These are phyloP conservation scores for Maudiozyma serrabonitensis DNA, from an alignment of 805 yeast species.

Conservation along the genomic window DNA sequence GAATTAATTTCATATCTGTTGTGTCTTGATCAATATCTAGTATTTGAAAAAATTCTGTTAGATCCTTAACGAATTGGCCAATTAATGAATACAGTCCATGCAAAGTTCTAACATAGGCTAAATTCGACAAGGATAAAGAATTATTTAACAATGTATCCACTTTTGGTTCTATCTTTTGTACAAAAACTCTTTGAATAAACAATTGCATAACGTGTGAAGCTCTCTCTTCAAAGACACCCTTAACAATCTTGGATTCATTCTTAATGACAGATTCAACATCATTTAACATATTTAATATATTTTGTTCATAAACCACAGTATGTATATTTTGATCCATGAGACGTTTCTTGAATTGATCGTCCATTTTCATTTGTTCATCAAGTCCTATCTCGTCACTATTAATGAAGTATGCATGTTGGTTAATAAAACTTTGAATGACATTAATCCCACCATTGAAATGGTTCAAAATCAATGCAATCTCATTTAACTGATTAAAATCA, in stretches of 20 bases:
- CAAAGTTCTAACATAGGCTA: conserved; percentile 69
- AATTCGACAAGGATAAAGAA: conserved; percentile 51
- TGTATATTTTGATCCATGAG: conserved; percentile 51
- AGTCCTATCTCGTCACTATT: conserved; percentile 26
- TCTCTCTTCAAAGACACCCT: conserved; percentile 64
- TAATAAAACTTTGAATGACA: conserved; percentile 73
- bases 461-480: conserved; percentile 60
- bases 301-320: conserved; percentile 40
- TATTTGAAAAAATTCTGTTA: conserved; percentile 47
- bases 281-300: conserved; percentile 43
- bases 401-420: conserved; percentile 63
- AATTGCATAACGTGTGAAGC: conserved; percentile 51
- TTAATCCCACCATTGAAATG: conserved; percentile 79
- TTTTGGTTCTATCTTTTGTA: conserved; percentile 53
- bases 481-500: conserved; percentile 63
- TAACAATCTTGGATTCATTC: conserved; percentile 64
- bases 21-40: conserved; percentile 36
- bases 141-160: conserved; percentile 49
- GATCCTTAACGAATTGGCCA: conserved; percentile 49
- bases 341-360: conserved; percentile 46
- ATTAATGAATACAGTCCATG: conserved; percentile 55
- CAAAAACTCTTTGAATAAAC: conserved; percentile 67
- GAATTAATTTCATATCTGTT: conserved; percentile 4
- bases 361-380: conserved; percentile 19
- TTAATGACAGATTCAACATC: conserved; percentile 50